phyloP scores from a whole-genome alignment of 176 grass and related monocot species.

The Bothriochloa decipiens region DNA sequence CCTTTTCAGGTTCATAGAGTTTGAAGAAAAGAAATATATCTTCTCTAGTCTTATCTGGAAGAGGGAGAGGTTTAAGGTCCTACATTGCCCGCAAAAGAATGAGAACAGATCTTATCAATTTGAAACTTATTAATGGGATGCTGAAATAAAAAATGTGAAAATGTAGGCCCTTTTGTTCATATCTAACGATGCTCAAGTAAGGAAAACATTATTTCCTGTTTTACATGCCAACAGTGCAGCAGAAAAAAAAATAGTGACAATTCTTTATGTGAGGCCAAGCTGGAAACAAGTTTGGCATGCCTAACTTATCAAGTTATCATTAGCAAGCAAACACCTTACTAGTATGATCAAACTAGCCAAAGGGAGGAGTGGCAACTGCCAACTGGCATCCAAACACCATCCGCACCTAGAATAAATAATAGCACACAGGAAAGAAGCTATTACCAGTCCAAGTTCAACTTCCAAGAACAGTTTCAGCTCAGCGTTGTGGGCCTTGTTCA shows the following conservation, averaged over 20 bases:
- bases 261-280: not conserved
- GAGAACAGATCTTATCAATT: constrained; percentile 1
- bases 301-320: not conserved
- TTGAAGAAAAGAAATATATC: constrained; percentile 99
- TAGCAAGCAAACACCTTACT: constrained; percentile 4
- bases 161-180: not conserved
- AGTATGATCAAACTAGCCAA: not conserved
- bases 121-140: constrained; percentile 22
- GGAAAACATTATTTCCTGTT: not conserved
- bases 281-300: not conserved
- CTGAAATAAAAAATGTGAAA: not conserved
- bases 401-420: constrained; percentile 3
- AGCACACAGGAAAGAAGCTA: constrained; percentile 6
- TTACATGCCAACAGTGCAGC: not conserved
- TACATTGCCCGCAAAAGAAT: constrained; percentile 25
- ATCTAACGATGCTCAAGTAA: not conserved
- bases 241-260: not conserved
- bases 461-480: constrained; percentile 92
- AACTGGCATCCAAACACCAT: not conserved
- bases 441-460: constrained; percentile 79
- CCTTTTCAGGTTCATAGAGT: constrained; percentile 97
- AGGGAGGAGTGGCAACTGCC: not conserved
- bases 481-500: constrained; percentile 76
- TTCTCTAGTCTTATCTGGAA: constrained; percentile 80
- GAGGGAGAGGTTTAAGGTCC: constrained; percentile 72